Conservation (phyloP, 148 eudicot genomes). For the Selenicereus undatus region DNA sequence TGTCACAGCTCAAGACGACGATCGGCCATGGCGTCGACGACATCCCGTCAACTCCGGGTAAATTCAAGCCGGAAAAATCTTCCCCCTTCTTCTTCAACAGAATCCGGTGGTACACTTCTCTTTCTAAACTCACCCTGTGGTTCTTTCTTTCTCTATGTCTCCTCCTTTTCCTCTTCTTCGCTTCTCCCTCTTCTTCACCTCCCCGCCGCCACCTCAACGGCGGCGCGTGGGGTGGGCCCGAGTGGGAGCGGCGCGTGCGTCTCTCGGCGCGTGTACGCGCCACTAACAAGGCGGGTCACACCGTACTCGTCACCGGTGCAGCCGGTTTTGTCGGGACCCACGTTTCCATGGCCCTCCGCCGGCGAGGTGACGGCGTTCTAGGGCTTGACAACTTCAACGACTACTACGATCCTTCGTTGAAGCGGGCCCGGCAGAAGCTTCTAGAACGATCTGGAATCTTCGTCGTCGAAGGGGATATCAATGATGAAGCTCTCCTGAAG, state of each 20-base stretch:
- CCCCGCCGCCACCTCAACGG: constrained; percentile 10
- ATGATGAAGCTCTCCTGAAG: constrained; percentile 38
- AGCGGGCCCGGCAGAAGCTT: constrained; percentile 41
- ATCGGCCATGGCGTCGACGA: constrained; percentile 36
- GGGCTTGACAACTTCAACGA: constrained; percentile 65
- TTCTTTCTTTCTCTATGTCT: constrained; percentile 40
- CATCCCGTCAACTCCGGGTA: constrained; percentile 58
- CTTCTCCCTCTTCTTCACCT: constrained; percentile 20
- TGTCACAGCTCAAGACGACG: constrained; percentile 51
- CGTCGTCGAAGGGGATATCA: constrained; percentile 55
- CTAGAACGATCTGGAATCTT: constrained; percentile 55
- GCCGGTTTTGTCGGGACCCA: constrained; percentile 71
- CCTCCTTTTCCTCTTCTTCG: constrained; percentile 36
- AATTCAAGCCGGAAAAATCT: constrained; percentile 50
- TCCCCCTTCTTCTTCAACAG: constrained; percentile 36
- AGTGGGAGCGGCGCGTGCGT: constrained; percentile 52
- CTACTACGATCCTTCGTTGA: constrained; percentile 50
- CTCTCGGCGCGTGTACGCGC: constrained; percentile 44
- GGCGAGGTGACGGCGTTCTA: constrained; percentile 58
- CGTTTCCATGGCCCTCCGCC: constrained; percentile 46
- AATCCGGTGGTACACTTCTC: constrained; percentile 41
- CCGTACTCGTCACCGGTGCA: constrained; percentile 65
- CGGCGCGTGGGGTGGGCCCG: constrained; percentile 34
- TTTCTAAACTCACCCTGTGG: constrained; percentile 54
- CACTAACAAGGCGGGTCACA: constrained; percentile 21